These are phyloP conservation scores for Talaromyces funiculosus DNA, from an alignment of 2,329 filamentous ascomycete genomes.

Conservation along the genomic window DNA sequence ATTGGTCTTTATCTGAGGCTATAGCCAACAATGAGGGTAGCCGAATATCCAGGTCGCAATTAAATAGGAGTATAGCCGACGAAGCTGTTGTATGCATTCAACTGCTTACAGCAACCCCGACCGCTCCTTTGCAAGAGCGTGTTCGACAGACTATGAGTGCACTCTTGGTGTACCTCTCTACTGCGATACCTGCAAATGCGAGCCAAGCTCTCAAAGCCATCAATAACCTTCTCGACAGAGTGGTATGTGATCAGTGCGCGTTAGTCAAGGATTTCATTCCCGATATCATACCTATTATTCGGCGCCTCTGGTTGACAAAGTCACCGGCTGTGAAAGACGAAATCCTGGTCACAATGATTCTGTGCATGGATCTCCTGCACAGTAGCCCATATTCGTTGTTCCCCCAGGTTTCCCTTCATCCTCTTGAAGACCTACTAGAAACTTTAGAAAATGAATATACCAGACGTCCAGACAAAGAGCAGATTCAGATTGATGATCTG, in stretches of 20 bases:
- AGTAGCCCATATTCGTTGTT: slow-evolving; percentile 34
- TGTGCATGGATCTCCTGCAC: slow-evolving; percentile 57
- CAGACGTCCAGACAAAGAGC: slow-evolving; percentile 62
- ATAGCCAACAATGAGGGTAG: slow-evolving; percentile 21
- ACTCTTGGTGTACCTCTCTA: slow-evolving; percentile 57
- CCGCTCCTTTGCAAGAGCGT: slow-evolving; percentile 58
- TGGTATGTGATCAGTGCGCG: slow-evolving; percentile 62
- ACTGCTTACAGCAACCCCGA: slow-evolving; percentile 58
- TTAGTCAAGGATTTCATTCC: slow-evolving; percentile 57
- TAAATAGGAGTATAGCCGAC: slow-evolving; percentile 38
- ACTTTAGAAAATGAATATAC: slow-evolving; percentile 73
- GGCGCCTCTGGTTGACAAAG: slow-evolving; percentile 71
- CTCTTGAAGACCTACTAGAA: slow-evolving; percentile 62
- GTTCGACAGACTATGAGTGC: slow-evolving; percentile 52
- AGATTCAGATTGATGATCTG: slow-evolving; percentile 73
- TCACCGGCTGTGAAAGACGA: slow-evolving; percentile 65
- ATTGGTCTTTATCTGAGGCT: slow-evolving; percentile 25
- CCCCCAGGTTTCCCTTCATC: slow-evolving; percentile 36
- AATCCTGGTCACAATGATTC: slow-evolving; percentile 66
- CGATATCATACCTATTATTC: slow-evolving; percentile 64
- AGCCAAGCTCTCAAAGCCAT: slow-evolving; percentile 71
- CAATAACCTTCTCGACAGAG: slow-evolving; percentile 62
- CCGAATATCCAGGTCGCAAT: slow-evolving; percentile 23
- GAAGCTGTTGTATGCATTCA: slow-evolving; percentile 62
- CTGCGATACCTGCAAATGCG: slow-evolving; percentile 52